phyloP scores from a whole-genome alignment of 129 eudicot genomes.

The Lonicera japonica region DNA sequence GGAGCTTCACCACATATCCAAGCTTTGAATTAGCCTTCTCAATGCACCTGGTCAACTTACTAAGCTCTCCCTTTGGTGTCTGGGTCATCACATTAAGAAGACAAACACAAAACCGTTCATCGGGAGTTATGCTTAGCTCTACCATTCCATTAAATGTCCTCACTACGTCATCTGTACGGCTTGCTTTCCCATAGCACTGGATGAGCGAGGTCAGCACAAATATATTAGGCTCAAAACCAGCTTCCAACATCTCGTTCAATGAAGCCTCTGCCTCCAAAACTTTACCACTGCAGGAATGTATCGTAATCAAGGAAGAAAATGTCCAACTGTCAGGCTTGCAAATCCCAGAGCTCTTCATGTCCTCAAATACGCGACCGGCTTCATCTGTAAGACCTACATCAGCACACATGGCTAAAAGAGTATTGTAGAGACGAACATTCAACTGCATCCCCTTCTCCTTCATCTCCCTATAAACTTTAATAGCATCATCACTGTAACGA shows the following conservation, averaged over 20 bases:
- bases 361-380: conserved; percentile 56
- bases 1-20: conserved; percentile 55
- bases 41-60: conserved; percentile 47
- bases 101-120: conserved; percentile 77
- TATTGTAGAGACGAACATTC: conserved; percentile 55
- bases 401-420: conserved; percentile 81
- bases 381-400: conserved; percentile 69
- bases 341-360: conserved; percentile 55
- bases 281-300: conserved; percentile 71
- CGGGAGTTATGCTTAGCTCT: conserved; percentile 61
- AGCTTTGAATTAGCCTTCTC: conserved; percentile 63
- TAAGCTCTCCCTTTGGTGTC: conserved; percentile 58
- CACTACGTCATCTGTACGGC: conserved; percentile 64
- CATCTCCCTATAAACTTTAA: conserved; percentile 71
- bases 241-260: conserved; percentile 64
- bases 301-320: conserved; percentile 62
- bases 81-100: conserved; percentile 83
- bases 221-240: conserved; percentile 71
- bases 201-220: conserved; percentile 69
- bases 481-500: conserved; percentile 77
- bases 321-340: conserved; percentile 83
- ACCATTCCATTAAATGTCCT: conserved; percentile 49
- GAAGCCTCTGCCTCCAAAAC: conserved; percentile 58
- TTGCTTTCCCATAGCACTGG: conserved; percentile 90
- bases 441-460: conserved; percentile 65